Percentiles rank a stretch among this genome's conserved stretches.
phyloP scores from a whole-genome alignment of 441 rosid species.

The Erodium texanum region DNA sequence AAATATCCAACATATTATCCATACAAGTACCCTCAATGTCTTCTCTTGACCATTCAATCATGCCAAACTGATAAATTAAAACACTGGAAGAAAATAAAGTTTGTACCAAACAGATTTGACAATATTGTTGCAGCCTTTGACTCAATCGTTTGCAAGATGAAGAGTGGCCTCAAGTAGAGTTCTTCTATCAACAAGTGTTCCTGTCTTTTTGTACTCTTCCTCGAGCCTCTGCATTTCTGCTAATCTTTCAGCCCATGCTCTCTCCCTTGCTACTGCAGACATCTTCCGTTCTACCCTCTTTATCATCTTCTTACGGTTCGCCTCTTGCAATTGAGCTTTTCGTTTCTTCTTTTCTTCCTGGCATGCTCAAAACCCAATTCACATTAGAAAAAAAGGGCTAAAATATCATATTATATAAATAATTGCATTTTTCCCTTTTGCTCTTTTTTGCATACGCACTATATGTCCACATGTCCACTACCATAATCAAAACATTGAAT shows the following conservation, averaged over 20 bases:
- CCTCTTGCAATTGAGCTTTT: conserved; percentile 67
- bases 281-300: conserved; percentile 76
- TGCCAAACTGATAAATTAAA: too few species aligned
- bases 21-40: too few species aligned
- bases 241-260: conserved; percentile 72
- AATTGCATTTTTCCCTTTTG: too few species aligned
- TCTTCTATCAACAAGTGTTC: neutral
- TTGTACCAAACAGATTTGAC: too few species aligned
- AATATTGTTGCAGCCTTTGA: too few species aligned
- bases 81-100: too few species aligned
- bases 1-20: too few species aligned
- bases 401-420: neutral
- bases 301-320: conserved; percentile 60
- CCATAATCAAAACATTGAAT: too few species aligned
- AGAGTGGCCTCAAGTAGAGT: neutral
- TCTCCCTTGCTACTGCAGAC: conserved; percentile 89
- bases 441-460: too few species aligned
- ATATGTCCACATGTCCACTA: too few species aligned
- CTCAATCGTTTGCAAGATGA: neutral
- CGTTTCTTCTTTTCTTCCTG: conserved; percentile 88
- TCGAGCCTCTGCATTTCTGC: conserved; percentile 59
- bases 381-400: too few species aligned
- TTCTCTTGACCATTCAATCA: too few species aligned
- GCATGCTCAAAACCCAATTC: conserved; percentile 11
- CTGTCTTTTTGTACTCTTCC: conserved; percentile 56